Base-by-base conservation (phyloP, 2,329 filamentous ascomycete species). In the Trichoderma guizhouense region DNA sequence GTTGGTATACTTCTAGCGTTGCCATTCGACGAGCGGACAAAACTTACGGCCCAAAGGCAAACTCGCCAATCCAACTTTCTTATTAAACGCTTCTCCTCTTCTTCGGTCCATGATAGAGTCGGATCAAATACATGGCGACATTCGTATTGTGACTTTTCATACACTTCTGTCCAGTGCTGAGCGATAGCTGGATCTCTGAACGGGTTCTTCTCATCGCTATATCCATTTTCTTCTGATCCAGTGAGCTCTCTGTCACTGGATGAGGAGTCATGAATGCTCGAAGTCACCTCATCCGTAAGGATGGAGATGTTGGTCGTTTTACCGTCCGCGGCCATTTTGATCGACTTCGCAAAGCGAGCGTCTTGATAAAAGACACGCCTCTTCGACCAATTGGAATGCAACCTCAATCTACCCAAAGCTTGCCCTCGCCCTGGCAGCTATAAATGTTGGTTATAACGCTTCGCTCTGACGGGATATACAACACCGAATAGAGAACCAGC, bases 101-200 rank as follows among this genome's bases (percentile, higher is more conserved):
- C 65, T n/a, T 69, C 65, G 1, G 65, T 47, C 65, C 65, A 69
- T 24, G 65, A 34, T 0, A 69, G 26, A 7, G 36, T n/a, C 6
- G 65, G 65, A 36, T 69, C 65, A 51, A 69, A 69, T 3, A 69
- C 65, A 51, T 69, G 65, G 4, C 65, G 65, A 34, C 65, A 69
- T n/a, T 69, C 65, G 18, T 69, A 69, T 3, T 60, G 28, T 51
- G 65, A 69, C 26, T 61, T 69, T 34, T 69, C 65, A 11, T 69
- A 69, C 6, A 61, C 65, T 6, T 69, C 65, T 32, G 26, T 69
- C 65, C 65, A 69, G 24, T 61, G 65, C 8, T 69, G 65, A 8
- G 65, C 65, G 6, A 69, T 26, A 5, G 26, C 36, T 2, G 65
- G n/a, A 6, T 69, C 55, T n/a, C 65, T 58, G 8, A 69, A 69